These are phyloP conservation scores for Carex myosuroides DNA, from an alignment of 176 grass and related monocot genomes.

Conservation along the genomic window DNA sequence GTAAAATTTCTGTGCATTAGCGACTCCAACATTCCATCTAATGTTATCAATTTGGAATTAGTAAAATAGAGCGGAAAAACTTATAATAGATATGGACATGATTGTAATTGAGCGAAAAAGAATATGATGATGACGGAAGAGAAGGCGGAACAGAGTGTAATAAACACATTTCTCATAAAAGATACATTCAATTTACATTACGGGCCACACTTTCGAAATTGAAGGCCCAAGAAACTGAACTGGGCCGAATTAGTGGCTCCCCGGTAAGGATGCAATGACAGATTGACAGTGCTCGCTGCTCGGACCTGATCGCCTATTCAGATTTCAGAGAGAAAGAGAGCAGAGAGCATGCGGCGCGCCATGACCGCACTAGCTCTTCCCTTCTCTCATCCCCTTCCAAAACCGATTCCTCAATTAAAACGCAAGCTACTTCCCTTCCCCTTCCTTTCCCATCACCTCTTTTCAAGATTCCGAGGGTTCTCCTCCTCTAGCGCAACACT, in stretches of 20 bases:
- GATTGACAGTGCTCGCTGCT: neutral
- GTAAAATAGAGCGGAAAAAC: too few species aligned
- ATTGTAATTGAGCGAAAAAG: too few species aligned
- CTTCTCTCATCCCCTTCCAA: slow-evolving; percentile 28
- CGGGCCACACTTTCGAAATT: too few species aligned
- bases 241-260: neutral
- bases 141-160: too few species aligned
- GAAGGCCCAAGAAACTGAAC: neutral
- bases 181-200: too few species aligned
- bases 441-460: neutral
- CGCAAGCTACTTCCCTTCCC: neutral
- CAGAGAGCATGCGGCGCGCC: slow-evolving; percentile 13
- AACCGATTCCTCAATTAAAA: neutral
- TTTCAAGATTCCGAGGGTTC: neutral
- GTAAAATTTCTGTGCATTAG: too few species aligned
- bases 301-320: neutral
- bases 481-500: neutral
- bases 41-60: too few species aligned
- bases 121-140: too few species aligned
- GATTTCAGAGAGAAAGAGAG: neutral
- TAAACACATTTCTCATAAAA: too few species aligned
- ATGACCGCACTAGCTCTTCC: slow-evolving; percentile 21
- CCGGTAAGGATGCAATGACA: neutral
- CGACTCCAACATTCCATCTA: too few species aligned
- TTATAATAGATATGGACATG: too few species aligned